Base-by-base conservation (phyloP, 1,284 basidiomycete species). In the Violaceomyces palustris region DNA sequence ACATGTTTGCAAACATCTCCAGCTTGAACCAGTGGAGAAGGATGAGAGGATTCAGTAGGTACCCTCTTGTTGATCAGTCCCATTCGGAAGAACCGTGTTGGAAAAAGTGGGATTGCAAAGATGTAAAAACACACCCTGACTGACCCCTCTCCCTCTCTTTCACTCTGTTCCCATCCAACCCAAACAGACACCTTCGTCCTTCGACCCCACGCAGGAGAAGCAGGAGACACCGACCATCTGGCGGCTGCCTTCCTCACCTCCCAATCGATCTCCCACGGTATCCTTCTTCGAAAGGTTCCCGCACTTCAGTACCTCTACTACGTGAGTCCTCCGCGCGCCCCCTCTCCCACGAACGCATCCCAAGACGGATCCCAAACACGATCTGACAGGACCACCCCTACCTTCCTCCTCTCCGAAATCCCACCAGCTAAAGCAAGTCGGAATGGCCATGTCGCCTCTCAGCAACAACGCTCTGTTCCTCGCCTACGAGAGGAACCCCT, bases 251-350 rank as follows among this genome's bases (percentile, higher is more conserved):
- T 90, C 81, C 80, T 99, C 21, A 91, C 90, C 0, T 87, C 92
- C 4, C 93, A 98, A 72, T 97, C 92, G 0, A 98, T 99, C 73
- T 96, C 93, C 12, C 94, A 99, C 72, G 94, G 94, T 29, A 99
- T 99, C 72, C 78, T 97, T 18, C 80, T 99, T 10, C 86, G 94
- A 53, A 99, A 98, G 75, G 93, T 98, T 1, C 94, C 93, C 0
- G 92, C 91, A 0, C 76, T 80, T 27, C 79, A 80, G 62, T 76
- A 76, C 52, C 69, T 77, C 24, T 99, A 92, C 78, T 98, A 98
- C 74, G 44, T 46, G 32, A 46, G 44, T 35, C 22, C 6, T 37
- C 19, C 15, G 14, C 9, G 18, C 10, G n/a, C 8, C 31, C 9
- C 31, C 12, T 33, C n/a, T n/a, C n/a, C n/a, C n/a, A n/a, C n/a